phyloP scores from a whole-genome alignment of 2,329 filamentous ascomycete genomes.

The Leptographium wingfieldii region DNA sequence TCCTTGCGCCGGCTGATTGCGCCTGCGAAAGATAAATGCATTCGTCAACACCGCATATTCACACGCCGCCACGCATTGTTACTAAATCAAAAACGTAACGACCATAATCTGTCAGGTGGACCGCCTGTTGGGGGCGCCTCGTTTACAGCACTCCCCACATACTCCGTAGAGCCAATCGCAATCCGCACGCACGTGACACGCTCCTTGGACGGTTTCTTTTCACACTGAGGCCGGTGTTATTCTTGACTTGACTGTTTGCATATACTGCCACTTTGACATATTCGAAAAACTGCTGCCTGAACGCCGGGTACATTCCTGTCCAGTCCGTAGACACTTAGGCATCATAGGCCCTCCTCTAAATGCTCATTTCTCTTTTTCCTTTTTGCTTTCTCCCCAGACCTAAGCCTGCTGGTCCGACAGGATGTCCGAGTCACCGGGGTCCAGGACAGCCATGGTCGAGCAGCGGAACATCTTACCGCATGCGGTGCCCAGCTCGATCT shows the following conservation, averaged over 20 bases:
- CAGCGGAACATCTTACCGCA: slow-evolving; percentile 98
- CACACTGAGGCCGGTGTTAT: neutral
- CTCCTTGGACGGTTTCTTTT: neutral
- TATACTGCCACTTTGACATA: neutral
- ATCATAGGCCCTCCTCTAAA: neutral
- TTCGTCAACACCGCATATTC: too few relatives aligned
- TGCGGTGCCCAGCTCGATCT: slow-evolving; percentile 97
- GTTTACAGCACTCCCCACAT: too few relatives aligned
- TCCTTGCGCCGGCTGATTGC: too few relatives aligned
- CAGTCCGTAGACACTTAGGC: neutral
- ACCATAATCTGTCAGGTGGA: too few relatives aligned
- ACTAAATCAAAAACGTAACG: too few relatives aligned
- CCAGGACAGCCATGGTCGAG: slow-evolving; percentile 93
- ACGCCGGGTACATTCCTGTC: slow-evolving; percentile 4
- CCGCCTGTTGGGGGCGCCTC: too few relatives aligned
- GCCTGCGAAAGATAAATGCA: too few relatives aligned
- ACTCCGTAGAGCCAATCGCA: too few relatives aligned
- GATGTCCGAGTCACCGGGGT: slow-evolving; percentile 98
- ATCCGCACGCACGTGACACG: neutral
- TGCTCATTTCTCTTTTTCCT: neutral
- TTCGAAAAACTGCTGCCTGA: slow-evolving; percentile 1
- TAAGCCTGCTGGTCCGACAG: slow-evolving; percentile 63
- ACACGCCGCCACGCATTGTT: too few relatives aligned
- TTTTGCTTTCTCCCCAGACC: slow-evolving; percentile 11
- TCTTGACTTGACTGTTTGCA: neutral